Evolutionary conservation across 768 basidiomycete genomes (phyloP), one percentile per base, ranked within the genome.

Genomic region (Psilocybe tampanensis): DNA sequence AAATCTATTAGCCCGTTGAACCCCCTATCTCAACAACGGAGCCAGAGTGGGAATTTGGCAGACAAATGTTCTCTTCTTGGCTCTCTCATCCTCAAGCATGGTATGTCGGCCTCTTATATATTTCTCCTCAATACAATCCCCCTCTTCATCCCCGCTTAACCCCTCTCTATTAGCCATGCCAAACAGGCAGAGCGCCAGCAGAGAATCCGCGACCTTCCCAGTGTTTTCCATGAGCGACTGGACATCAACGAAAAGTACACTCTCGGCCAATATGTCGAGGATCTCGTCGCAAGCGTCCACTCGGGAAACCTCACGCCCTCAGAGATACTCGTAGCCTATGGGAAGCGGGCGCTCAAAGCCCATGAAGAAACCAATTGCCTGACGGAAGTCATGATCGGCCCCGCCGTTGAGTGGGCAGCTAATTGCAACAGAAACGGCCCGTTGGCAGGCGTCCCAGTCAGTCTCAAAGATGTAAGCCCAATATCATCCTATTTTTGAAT

Each of bases 391-490:
- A 75, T 85, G 71, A 80, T 85, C 51, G 64, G 69, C 1, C 65
- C 70, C 8, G 80, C 80, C 29, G 64, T 73, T 19, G 39, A 56
- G 33, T 70, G 70, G 69, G 76, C 70, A 0, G 60, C 64, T 5
- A 71, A 72, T 13, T 79, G 73, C 22, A 68, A 72, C 26, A 61
- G 58, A 39, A 58, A 72, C 13, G 76, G 74, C 1, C 80, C 84
- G 1, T 69, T 88, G 8, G 82, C 85, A 6, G 85, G 86, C 15
- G 74, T 88, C 1, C 86, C 86, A 9, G 73, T 88, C 19, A 84
- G 82, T 42, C 61, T 86, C 54, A 86, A 86, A 68, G 84, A 86
- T 63, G 70, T 70, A 61, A 39, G 72, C 72, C 47, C 18, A 55
- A 43, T 51, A 65, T 8, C 11, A 17, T 15, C 9, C 19, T 32